phyloP scores from a whole-genome alignment of 495 filamentous ascomycete genomes.

The Talaromyces borbonicus region DNA sequence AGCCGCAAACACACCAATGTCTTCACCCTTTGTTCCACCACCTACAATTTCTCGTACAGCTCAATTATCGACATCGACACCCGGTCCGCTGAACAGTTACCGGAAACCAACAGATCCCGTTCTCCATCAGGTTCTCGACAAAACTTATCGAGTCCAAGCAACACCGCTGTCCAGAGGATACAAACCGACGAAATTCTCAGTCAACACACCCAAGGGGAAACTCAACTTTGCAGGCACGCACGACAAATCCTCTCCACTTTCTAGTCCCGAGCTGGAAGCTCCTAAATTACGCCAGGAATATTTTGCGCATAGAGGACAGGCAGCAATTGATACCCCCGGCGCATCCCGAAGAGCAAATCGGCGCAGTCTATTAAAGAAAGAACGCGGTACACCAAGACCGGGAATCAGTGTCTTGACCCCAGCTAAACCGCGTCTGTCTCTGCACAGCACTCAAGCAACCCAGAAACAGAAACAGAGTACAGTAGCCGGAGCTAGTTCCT shows the following conservation, averaged over 20 bases:
- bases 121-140: constrained; percentile 81
- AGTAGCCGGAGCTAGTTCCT: constrained; percentile 45
- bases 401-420: constrained; percentile 76
- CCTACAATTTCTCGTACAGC: constrained; percentile 20
- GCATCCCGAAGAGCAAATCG: constrained; percentile 28
- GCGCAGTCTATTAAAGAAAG: constrained; percentile 14
- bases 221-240: constrained; percentile 20
- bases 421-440: constrained; percentile 17
- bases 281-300: constrained; percentile 77
- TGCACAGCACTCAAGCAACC: constrained; percentile 3
- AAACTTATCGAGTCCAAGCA: constrained; percentile 86
- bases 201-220: constrained; percentile 24
- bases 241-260: constrained; percentile 56
- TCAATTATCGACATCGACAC: constrained; percentile 24
- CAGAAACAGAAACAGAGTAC: constrained; percentile 14
- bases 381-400: constrained; percentile 45
- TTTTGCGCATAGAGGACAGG: constrained; percentile 57
- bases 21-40: constrained; percentile 43
- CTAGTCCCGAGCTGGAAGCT: constrained; percentile 65
- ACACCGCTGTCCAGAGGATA: constrained; percentile 60
- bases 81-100: constrained; percentile 10
- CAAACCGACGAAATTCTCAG: constrained; percentile 26
- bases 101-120: constrained; percentile 54
- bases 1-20: constrained; percentile 23
- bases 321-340: constrained; percentile 21